These are phyloP conservation scores for Kodamaea kakaduensis DNA, from an alignment of 805 yeast genomes.

Conservation along the genomic window DNA sequence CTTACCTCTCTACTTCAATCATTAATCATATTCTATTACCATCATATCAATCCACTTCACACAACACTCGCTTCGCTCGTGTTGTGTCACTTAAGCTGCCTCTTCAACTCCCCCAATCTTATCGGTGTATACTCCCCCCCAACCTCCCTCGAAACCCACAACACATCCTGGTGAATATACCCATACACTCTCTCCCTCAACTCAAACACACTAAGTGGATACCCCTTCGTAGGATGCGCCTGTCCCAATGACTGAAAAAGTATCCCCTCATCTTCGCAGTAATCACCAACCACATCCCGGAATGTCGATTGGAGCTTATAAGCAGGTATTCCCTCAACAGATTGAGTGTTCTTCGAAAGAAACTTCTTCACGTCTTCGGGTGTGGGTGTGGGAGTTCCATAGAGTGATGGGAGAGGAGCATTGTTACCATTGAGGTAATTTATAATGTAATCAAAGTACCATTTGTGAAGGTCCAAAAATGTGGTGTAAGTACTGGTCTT, in stretches of 20 bases:
- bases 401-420: constrained; percentile 13
- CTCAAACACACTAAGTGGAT: constrained; percentile 37
- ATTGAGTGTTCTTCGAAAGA: constrained; percentile 9
- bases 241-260: constrained; percentile 32
- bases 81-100: too few relatives aligned
- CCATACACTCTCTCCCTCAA: constrained; percentile 34
- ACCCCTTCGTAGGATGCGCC: constrained; percentile 36
- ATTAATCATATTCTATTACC: too few relatives aligned
- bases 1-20: too few relatives aligned
- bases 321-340: constrained; percentile 39
- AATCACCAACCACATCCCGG: constrained; percentile 61
- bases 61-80: too few relatives aligned
- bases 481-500: background rate
- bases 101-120: constrained; percentile 1
- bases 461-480: constrained; percentile 8
- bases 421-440: constrained; percentile 7
- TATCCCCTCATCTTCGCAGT: constrained; percentile 50
- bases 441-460: constrained; percentile 21
- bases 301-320: constrained; percentile 46
- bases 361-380: constrained; percentile 2
- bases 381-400: constrained; percentile 8
- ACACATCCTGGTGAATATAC: constrained; percentile 62
- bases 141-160: constrained; percentile 44
- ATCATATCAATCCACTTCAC: too few relatives aligned
- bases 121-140: constrained; percentile 39